Percentiles rank a stretch among this genome's conserved stretches.
phyloP scores from a whole-genome alignment of 495 filamentous ascomycete genomes.

The Neurospora sublineolata region DNA sequence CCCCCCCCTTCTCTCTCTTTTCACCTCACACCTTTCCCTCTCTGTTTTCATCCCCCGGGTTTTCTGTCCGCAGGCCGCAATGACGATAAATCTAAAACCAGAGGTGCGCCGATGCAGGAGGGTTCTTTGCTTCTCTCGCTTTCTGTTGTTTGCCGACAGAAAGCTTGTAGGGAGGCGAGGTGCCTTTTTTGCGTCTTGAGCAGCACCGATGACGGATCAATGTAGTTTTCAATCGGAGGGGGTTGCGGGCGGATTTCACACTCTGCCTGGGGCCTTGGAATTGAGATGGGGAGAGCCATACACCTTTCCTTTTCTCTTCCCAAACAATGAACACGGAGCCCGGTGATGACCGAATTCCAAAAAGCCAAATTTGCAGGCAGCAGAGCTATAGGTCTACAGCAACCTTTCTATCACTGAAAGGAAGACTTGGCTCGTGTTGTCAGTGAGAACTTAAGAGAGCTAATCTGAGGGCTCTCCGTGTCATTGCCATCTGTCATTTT shows the following conservation, averaged over 20 bases:
- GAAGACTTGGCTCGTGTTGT: slow-evolving; percentile 28
- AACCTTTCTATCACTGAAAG: slow-evolving; percentile 1
- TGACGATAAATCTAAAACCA: slow-evolving; percentile 9
- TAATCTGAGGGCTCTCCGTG: slow-evolving; percentile 43
- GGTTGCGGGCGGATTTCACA: slow-evolving; percentile 9
- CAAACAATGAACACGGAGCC: slow-evolving; percentile 23
- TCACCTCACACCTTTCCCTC: neutral
- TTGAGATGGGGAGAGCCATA: neutral
- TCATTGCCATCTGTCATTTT: neutral
- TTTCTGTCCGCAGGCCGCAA: slow-evolving; percentile 5
- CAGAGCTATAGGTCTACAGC: slow-evolving; percentile 19
- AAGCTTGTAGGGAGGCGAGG: neutral
- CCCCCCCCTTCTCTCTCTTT: too few relatives aligned
- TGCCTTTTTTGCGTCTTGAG: slow-evolving; percentile 7
- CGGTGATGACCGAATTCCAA: slow-evolving; percentile 49
- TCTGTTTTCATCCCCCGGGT: neutral
- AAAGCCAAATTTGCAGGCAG: slow-evolving; percentile 56
- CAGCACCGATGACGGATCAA: slow-evolving; percentile 27
- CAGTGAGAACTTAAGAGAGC: slow-evolving; percentile 50
- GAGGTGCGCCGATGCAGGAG: slow-evolving; percentile 9
- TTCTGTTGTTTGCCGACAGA: neutral
- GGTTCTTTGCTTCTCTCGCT: neutral
- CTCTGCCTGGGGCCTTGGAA: slow-evolving; percentile 1
- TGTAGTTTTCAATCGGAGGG: slow-evolving; percentile 52
- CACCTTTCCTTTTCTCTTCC: slow-evolving; percentile 1